Conservation (phyloP, 2,329 filamentous ascomycete species). For the Calonectria hawksworthii region DNA sequence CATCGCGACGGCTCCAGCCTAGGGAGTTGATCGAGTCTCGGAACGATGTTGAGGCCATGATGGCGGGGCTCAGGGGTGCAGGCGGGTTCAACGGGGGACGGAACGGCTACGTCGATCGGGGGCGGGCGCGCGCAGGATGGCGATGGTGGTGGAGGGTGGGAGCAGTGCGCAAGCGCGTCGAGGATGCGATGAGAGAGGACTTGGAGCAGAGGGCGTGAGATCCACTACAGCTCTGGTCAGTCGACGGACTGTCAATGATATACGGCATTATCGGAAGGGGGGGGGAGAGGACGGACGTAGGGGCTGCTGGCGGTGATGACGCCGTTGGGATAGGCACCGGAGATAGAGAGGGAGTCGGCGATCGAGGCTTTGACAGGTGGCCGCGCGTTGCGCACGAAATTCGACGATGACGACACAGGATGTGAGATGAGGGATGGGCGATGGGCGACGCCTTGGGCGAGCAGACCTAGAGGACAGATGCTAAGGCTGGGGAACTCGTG, state of each 20-base stretch:
- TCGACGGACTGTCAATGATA: slow-evolving; percentile 40
- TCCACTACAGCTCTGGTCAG: slow-evolving; percentile 38
- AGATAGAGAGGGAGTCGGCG: slow-evolving; percentile 27
- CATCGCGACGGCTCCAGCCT: slow-evolving; percentile 91
- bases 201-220: slow-evolving; percentile 21
- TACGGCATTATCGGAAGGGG: slow-evolving; percentile 28
- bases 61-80: slow-evolving; percentile 35
- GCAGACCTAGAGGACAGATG: slow-evolving; percentile 35
- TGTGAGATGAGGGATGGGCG: slow-evolving; percentile 27
- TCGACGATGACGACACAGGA: slow-evolving; percentile 28
- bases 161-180: slow-evolving; percentile 28
- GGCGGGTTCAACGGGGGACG: slow-evolving; percentile 40
- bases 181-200: slow-evolving; percentile 5
- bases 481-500: slow-evolving; percentile 46
- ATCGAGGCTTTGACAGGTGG: slow-evolving; percentile 42
- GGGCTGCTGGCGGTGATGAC: slow-evolving; percentile 34
- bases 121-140: slow-evolving; percentile 32
- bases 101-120: slow-evolving; percentile 45
- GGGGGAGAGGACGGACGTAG: slow-evolving; percentile 25
- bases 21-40: slow-evolving; percentile 94
- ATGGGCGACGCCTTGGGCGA: slow-evolving; percentile 14
- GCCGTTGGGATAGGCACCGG: slow-evolving; percentile 35
- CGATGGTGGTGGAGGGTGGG: slow-evolving; percentile 41
- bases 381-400: slow-evolving; percentile 51
- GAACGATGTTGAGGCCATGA: slow-evolving; percentile 90